Conservation (phyloP, 768 basidiomycete genomes). For the Thelephora ganbajun region DNA sequence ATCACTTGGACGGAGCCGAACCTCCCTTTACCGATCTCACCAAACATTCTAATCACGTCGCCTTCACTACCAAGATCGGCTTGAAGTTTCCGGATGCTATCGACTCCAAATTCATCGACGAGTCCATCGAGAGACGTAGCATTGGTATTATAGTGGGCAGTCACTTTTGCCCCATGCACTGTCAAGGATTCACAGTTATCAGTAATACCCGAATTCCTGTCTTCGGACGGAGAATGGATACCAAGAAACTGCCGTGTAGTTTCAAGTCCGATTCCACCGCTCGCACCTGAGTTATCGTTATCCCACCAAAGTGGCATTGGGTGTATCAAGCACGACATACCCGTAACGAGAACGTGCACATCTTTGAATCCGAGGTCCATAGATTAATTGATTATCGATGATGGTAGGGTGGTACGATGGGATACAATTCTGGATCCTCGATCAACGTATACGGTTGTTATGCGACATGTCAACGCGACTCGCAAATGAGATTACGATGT, state of each 20-base stretch:
- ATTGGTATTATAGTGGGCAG: conserved; percentile 57
- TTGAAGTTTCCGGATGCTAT: conserved; percentile 22
- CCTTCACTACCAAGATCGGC: conserved; percentile 47
- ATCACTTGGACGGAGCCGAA: conserved; percentile 42
- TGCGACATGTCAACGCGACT: no score
- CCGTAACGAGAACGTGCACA: conserved; percentile 60
- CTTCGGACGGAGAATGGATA: conserved; percentile 10
- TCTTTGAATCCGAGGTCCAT: conserved; percentile 46
- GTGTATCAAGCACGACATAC: conserved; percentile 18
- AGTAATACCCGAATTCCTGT: no score
- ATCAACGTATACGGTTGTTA: no score
- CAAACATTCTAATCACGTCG: conserved; percentile 38
- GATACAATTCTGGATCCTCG: no score
- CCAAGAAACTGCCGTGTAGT: conserved; percentile 43
- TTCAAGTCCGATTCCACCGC: conserved; percentile 62
- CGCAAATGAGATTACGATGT: no score
- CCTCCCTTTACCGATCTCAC: conserved; percentile 16
- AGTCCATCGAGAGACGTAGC: conserved; percentile 27
- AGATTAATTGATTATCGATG: neutral
- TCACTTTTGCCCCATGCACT: conserved; percentile 63
- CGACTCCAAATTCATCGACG: conserved; percentile 20
- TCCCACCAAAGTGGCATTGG: neutral
- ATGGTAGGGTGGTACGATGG: no score
- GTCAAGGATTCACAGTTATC: conserved; percentile 2
- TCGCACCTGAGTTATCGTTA: conserved; percentile 36